phyloP scores from a whole-genome alignment of 228 moss, liverwort and hornwort species.

The Sphagnum magellanicum region DNA sequence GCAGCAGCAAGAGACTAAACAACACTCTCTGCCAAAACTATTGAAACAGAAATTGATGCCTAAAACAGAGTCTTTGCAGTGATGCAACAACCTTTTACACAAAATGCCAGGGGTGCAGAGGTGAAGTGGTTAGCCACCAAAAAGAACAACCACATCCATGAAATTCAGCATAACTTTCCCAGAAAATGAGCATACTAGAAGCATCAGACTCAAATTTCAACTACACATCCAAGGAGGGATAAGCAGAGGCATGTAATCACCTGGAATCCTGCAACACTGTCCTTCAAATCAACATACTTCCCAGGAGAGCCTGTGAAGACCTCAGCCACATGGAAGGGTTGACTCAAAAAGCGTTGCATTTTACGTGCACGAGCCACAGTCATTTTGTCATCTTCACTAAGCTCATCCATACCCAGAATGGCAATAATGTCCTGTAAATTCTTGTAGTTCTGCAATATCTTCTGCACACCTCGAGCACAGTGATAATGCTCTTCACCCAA shows the following conservation, averaged over 20 bases:
- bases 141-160: no score
- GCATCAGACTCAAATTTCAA: no score
- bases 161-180: no score
- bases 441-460: conserved; percentile 98
- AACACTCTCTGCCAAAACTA: no score
- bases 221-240: no score
- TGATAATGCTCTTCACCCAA: conserved; percentile 90
- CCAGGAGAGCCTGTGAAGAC: conserved; percentile 96
- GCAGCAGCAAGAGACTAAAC: background rate
- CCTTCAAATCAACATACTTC: conserved; percentile 91
- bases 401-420: conserved; percentile 97
- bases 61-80: no score
- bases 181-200: no score
- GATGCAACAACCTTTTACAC: background rate
- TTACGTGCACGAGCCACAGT: conserved; percentile 92
- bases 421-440: conserved; percentile 98
- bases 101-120: background rate
- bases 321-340: conserved; percentile 98
- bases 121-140: background rate
- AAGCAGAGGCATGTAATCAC: conserved; percentile 13
- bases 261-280: conserved; percentile 80
- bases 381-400: conserved; percentile 93
- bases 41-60: no score
- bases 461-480: conserved; percentile 83
- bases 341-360: conserved; percentile 92